A percentile compares a stretch with the other conserved stretches of the same genome.
phyloP scores from a whole-genome alignment of 495 filamentous ascomycete species.

The Gamarada debralockiae region DNA sequence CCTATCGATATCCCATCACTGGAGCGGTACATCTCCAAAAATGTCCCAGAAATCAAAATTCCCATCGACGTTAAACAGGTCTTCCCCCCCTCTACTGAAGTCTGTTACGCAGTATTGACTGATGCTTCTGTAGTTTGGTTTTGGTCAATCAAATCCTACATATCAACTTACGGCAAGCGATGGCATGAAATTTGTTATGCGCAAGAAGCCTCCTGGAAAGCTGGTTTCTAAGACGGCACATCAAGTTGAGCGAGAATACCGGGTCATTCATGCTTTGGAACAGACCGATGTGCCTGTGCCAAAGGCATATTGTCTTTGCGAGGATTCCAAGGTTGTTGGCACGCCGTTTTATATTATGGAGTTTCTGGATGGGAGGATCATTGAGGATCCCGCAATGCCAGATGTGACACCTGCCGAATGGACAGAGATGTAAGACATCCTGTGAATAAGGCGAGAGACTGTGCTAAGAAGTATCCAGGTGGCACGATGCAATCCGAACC shows the following conservation, averaged over 20 bases:
- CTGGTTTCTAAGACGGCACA: slow-evolving; percentile 92
- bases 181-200: slow-evolving; percentile 71
- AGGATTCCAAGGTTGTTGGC: slow-evolving; percentile 72
- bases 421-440: slow-evolving; percentile 53
- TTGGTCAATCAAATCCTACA: slow-evolving; percentile 95
- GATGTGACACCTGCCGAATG: slow-evolving; percentile 62
- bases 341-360: slow-evolving; percentile 97
- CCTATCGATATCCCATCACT: slow-evolving; percentile 77
- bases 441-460: background rate
- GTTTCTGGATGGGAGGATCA: slow-evolving; percentile 87
- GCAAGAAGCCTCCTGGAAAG: slow-evolving; percentile 93
- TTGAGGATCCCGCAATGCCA: slow-evolving; percentile 83
- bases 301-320: slow-evolving; percentile 78
- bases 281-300: slow-evolving; percentile 83
- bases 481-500: slow-evolving; percentile 78
- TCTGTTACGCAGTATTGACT: background rate
- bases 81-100: slow-evolving; percentile 8
- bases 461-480: slow-evolving; percentile 39
- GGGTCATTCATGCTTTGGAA: slow-evolving; percentile 79
- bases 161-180: slow-evolving; percentile 76
- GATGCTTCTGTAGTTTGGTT: slow-evolving; percentile 68
- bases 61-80: slow-evolving; percentile 90
- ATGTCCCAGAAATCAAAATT: slow-evolving; percentile 74
- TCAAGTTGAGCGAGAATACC: slow-evolving; percentile 92
- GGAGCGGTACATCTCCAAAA: slow-evolving; percentile 68